phyloP scores from a whole-genome alignment of 1,284 basidiomycete species.

The Fomes fomentarius region DNA sequence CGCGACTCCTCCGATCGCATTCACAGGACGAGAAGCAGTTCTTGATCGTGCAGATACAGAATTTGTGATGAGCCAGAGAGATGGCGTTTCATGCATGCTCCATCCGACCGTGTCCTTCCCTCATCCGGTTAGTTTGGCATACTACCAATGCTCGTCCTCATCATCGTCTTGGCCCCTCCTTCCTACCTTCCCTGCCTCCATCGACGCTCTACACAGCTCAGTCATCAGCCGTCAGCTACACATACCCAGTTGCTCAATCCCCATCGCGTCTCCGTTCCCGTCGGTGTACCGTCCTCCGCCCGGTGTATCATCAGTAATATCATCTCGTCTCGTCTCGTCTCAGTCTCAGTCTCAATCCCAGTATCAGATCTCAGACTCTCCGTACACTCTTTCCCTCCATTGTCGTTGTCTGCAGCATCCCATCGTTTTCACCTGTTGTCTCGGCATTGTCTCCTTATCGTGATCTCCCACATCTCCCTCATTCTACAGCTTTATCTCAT shows the following conservation, averaged over 20 bases:
- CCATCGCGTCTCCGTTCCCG: slow-evolving; percentile 6
- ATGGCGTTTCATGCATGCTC: neutral
- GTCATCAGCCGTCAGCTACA: neutral
- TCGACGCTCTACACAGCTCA: neutral
- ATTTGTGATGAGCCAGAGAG: slow-evolving; percentile 48
- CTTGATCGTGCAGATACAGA: slow-evolving; percentile 88
- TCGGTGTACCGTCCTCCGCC: slow-evolving; percentile 20
- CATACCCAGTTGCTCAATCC: slow-evolving; percentile 13
- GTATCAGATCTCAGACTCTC: slow-evolving; percentile 6
- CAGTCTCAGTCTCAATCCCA: too few species aligned
- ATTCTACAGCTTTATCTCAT: neutral
- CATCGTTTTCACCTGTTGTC: slow-evolving; percentile 11
- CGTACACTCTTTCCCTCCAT: slow-evolving; percentile 1
- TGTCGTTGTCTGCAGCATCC: slow-evolving; percentile 1
- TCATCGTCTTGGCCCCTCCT: neutral
- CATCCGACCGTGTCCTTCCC: neutral
- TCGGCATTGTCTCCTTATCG: slow-evolving; percentile 10
- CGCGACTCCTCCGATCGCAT: slow-evolving; percentile 8
- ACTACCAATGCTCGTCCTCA: slow-evolving; percentile 1
- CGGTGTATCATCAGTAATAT: slow-evolving; percentile 24
- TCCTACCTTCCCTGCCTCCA: neutral
- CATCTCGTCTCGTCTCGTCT: slow-evolving; percentile 1
- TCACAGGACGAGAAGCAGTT: slow-evolving; percentile 93
- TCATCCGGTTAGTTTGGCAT: slow-evolving; percentile 13
- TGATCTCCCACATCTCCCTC: slow-evolving; percentile 7